These are phyloP conservation scores for Tetramitus jugosus DNA, from an alignment of 208 protist species.

Conservation along the genomic window DNA sequence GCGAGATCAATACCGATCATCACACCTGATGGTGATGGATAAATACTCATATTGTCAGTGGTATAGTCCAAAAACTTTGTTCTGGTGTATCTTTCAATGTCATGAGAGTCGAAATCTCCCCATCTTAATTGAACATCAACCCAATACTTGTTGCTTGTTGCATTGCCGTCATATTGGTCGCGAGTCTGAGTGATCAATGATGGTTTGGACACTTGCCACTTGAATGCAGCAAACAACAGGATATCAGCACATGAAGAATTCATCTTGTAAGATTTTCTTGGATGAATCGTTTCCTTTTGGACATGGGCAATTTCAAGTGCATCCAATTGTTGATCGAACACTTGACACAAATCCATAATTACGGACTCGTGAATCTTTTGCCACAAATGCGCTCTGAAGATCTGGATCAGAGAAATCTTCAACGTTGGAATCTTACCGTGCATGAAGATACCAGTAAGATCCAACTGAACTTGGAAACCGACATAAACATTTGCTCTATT, in stretches of 20 bases:
- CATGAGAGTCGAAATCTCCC: conserved; percentile 98
- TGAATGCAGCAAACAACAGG: conserved; percentile 74
- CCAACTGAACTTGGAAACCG: conserved; percentile 99
- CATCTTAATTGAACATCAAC: conserved; percentile 99
- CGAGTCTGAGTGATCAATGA: conserved; percentile 71
- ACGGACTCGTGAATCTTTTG: conserved; percentile 99
- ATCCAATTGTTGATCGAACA: conserved; percentile 91
- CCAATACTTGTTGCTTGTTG: conserved; percentile 95
- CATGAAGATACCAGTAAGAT: conserved; percentile 99
- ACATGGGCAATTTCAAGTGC: conserved; percentile 96
- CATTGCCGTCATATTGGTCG: conserved; percentile 57
- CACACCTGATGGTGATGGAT: conserved; percentile 96
- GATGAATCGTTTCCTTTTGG: conserved; percentile 97
- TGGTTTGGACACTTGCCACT: conserved; percentile 92
- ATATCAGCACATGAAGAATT: conserved; percentile 87
- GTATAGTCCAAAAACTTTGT: conserved; percentile 99
- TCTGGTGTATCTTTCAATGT: conserved; percentile 98
- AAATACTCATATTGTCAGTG: conserved; percentile 92
- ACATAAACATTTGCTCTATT: conserved; percentile 99
- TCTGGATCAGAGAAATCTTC: conserved; percentile 99
- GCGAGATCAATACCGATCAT: conserved; percentile 98
- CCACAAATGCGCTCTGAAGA: conserved; percentile 99
- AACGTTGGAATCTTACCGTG: conserved; percentile 99
- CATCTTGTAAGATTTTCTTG: conserved; percentile 96
- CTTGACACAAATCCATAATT: conserved; percentile 94